These are phyloP conservation scores for Xylaria sp. DNA, from an alignment of 2,329 filamentous ascomycete genomes.

Conservation along the genomic window DNA sequence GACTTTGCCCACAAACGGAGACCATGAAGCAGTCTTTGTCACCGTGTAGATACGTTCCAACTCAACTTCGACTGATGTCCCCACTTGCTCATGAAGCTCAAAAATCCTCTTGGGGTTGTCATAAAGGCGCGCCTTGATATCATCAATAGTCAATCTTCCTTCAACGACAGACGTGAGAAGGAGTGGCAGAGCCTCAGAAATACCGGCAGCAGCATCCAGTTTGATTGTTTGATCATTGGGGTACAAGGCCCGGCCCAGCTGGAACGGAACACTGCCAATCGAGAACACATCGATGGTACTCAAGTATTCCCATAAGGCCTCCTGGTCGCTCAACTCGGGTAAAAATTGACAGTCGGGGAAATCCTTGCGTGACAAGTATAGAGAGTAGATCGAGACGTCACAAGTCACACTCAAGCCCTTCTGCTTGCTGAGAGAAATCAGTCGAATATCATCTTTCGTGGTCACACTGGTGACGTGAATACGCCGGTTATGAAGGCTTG, in stretches of 20 bases:
- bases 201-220: constrained; percentile 67
- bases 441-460: constrained; percentile 78
- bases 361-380: constrained; percentile 75
- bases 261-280: constrained; percentile 78
- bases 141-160: constrained; percentile 74
- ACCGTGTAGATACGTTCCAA: constrained; percentile 73
- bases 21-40: constrained; percentile 61
- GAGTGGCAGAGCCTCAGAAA: constrained; percentile 74
- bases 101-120: constrained; percentile 83
- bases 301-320: constrained; percentile 75
- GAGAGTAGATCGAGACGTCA: constrained; percentile 79
- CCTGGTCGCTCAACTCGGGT: constrained; percentile 71
- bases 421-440: constrained; percentile 78
- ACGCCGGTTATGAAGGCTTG: constrained; percentile 77
- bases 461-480: constrained; percentile 82
- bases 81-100: constrained; percentile 79
- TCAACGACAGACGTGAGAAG: constrained; percentile 78
- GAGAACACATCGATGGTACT: constrained; percentile 79
- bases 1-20: constrained; percentile 71
- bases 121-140: constrained; percentile 73
- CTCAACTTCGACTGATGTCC: constrained; percentile 75
- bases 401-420: constrained; percentile 84
- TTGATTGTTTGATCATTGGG: constrained; percentile 46
- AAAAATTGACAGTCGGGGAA: constrained; percentile 70
- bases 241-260: constrained; percentile 65